These are phyloP conservation scores for Penicillium sp. DNA, from an alignment of 2,329 filamentous ascomycete species.

Conservation along the genomic window DNA sequence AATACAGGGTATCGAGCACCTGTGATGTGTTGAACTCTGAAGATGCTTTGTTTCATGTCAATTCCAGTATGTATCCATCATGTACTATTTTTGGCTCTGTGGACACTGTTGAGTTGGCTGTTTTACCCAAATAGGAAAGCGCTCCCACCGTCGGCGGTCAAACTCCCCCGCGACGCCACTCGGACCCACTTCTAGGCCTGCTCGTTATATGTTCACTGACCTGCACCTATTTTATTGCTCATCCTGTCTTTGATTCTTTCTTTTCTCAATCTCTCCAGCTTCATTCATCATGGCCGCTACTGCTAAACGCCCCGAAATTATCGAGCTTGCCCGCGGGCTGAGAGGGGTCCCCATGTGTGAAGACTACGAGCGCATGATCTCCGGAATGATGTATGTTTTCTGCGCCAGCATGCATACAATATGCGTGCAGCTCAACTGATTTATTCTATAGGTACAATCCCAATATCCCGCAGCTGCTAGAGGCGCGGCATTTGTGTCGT, in stretches of 20 bases:
- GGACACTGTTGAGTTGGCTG: conserved; percentile 5
- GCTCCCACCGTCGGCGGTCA: neutral
- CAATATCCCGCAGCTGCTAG: conserved; percentile 23
- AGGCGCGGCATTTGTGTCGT: conserved; percentile 32
- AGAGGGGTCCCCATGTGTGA: conserved; percentile 29
- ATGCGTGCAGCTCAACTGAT: neutral
- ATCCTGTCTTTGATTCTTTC: neutral
- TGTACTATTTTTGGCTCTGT: conserved; percentile 19
- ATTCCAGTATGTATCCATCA: neutral
- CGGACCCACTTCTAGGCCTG: neutral
- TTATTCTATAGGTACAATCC: conserved; percentile 31
- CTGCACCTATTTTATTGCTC: neutral
- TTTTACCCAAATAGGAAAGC: conserved; percentile 3
- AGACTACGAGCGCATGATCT: conserved; percentile 40
- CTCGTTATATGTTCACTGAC: neutral
- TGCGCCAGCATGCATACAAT: neutral
- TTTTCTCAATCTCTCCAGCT: neutral
- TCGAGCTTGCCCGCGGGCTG: conserved; percentile 30
- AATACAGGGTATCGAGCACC: no score
- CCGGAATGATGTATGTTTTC: conserved; percentile 35
- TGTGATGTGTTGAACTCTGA: no score
- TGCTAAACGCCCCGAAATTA: conserved; percentile 32
- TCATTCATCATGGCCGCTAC: conserved; percentile 24
- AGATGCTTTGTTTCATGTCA: no score
- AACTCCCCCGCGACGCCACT: neutral